Evolutionary conservation across 2,329 filamentous ascomycete genomes (phyloP).

Genomic region (Hirsutella minnesotensis): DNA sequence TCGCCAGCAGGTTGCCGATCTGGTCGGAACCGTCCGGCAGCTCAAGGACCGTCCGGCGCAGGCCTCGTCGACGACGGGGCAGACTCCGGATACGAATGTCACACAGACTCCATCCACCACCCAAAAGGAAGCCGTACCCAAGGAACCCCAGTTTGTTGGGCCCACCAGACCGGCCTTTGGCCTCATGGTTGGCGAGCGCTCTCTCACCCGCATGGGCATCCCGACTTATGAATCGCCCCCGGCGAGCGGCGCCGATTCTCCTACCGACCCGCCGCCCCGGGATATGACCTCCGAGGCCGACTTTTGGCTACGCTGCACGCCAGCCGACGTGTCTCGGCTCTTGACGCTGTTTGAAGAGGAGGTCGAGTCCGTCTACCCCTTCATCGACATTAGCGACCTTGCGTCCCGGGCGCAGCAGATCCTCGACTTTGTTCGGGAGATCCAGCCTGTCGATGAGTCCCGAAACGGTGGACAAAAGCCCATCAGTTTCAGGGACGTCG

Average conservation of each 20-base stretch:
- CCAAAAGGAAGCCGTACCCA: constrained; percentile 12
- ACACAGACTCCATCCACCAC: constrained; percentile 8
- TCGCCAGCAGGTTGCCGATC: constrained; percentile 16
- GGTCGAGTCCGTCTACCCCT: constrained; percentile 24
- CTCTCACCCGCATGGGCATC: constrained; percentile 23
- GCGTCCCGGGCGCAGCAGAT: constrained; percentile 14
- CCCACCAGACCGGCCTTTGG: constrained; percentile 23
- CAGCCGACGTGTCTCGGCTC: constrained; percentile 17
- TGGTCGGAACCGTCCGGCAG: constrained; percentile 15
- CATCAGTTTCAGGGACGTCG: constrained; percentile 14
- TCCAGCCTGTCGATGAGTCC: background rate
- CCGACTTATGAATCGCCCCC: constrained; percentile 14
- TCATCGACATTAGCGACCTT: constrained; percentile 17
- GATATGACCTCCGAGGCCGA: constrained; percentile 5
- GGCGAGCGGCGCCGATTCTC: constrained; percentile 12
- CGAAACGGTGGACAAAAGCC: background rate
- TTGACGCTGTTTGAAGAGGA: constrained; percentile 27
- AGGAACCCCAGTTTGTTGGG: constrained; percentile 23
- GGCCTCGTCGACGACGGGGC: constrained; percentile 5
- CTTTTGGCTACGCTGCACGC: constrained; percentile 13
- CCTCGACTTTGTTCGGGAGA: constrained; percentile 10
- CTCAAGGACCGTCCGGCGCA: constrained; percentile 11
- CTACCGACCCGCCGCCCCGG: constrained; percentile 5
- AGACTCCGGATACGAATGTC: constrained; percentile 5
- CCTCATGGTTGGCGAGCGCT: constrained; percentile 21